A percentile compares a stretch with the other conserved stretches of the same genome.
Conservation (phyloP, 2,329 filamentous ascomycete species). For the Colletotrichum sp. region DNA sequence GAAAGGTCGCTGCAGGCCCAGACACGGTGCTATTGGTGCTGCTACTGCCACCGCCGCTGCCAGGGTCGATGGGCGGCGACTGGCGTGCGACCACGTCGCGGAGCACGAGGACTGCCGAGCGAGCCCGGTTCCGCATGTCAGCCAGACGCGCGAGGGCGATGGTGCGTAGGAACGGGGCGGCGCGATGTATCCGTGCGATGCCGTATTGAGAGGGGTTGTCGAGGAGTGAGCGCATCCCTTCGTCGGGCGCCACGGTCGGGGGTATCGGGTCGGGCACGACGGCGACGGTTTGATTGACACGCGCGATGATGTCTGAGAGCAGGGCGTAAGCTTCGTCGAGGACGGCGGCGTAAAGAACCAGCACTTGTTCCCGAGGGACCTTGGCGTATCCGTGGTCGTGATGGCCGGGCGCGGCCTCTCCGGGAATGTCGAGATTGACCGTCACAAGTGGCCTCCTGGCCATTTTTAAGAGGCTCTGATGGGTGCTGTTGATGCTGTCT, state of each 20-base stretch:
- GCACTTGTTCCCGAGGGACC: neutral
- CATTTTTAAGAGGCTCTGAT: neutral
- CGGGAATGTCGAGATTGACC: neutral
- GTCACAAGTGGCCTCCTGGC: neutral
- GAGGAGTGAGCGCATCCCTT: neutral
- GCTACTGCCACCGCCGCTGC: neutral
- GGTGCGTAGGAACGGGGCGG: neutral
- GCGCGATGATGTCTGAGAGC: neutral
- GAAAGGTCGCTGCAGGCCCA: neutral
- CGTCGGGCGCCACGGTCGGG: neutral
- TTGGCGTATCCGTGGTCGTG: neutral
- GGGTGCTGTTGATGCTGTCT: neutral
- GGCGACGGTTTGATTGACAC: neutral
- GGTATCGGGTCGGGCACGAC: neutral
- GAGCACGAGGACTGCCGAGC: neutral
- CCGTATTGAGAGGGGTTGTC: neutral
- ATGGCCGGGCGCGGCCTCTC: neutral
- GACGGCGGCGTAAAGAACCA: neutral
- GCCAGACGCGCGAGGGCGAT: neutral
- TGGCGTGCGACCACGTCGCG: neutral
- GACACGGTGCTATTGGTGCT: neutral
- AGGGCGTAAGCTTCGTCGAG: neutral
- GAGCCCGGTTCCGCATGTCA: neutral
- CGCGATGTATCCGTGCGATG: neutral
- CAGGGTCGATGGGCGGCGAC: neutral